Base-by-base conservation (phyloP, 192 early-diverging fungal genomes). In the Dispira parvispora region DNA sequence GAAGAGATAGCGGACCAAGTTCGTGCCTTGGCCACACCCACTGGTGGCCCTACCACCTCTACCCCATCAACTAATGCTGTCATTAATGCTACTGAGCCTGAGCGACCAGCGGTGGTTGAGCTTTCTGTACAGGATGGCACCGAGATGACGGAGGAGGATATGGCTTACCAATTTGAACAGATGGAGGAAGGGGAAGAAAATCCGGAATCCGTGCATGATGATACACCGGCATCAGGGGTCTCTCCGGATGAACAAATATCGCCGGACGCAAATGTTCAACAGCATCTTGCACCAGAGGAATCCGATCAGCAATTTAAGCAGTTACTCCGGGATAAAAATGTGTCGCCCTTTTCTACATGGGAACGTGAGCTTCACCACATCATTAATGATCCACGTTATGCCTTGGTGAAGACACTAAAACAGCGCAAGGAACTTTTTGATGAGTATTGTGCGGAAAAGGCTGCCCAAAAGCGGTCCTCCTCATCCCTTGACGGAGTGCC, bases 71-170 rank as follows among this genome's bases (percentile, higher is more conserved):
- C 32, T 38, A 38, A 38, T 38, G 32, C 3, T 38, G 32, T 38
- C 6, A 38, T 6, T 38, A 38, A 6, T 38, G 32, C 32, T 38
- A 38, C 32, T 38, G 32, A 38, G 32, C 6, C 32, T 38, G 32
- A 1, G 6, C 32, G 32, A 6, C 32, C 32, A 38, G 6, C 32
- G 32, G 32, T 38, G 32, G 32, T 4, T 6, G 32, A 6, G 3
- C 32, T 38, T 23, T 32, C 46, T 49, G 14, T 25, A 47, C 52
- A n/a, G 12, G 26, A 21, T 42, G 45, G 38, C 26, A 60, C 32
- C 32, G 12, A 26, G 56, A 76, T 83, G 65, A 79, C 78, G 9
- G 82, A 78, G 61, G 82, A 84, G 10, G 80, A 84, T 77, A 76
- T 82, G 0, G 68, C 73, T 18, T 80, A 74, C 72, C 80, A 84